phyloP scores from a whole-genome alignment of 2,329 filamentous ascomycete genomes.

The Paraconiothyrium brasiliense region DNA sequence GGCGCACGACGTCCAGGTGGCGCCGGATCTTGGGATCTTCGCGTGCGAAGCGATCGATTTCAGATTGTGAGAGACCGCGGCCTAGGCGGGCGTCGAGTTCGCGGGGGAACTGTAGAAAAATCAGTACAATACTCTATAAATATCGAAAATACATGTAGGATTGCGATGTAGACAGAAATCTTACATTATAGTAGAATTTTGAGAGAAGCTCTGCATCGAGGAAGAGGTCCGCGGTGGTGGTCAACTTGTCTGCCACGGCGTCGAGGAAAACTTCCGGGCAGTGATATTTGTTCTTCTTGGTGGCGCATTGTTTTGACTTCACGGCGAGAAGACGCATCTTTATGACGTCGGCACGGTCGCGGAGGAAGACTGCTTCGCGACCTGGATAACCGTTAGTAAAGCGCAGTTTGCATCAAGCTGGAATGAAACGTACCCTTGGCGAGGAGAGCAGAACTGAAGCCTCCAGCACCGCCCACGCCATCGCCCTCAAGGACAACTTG shows the following conservation, averaged over 20 bases:
- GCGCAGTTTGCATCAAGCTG: not conserved
- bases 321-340: conserved; percentile 88
- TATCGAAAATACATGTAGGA: not conserved
- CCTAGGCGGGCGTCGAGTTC: conserved; percentile 89
- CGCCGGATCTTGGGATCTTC: conserved; percentile 90
- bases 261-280: conserved; percentile 99
- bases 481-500: conserved; percentile 87
- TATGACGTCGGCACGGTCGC: conserved; percentile 88
- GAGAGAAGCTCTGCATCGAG: conserved; percentile 95
- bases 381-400: conserved; percentile 62
- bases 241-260: conserved; percentile 92
- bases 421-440: conserved; percentile 70
- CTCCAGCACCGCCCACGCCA: conserved; percentile 84
- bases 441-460: conserved; percentile 89
- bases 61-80: conserved; percentile 76
- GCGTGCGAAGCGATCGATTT: conserved; percentile 89
- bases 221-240: conserved; percentile 94
- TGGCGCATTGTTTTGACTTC: conserved; percentile 88
- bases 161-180: conserved; percentile 13
- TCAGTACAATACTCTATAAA: conserved; percentile 2
- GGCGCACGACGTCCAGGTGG: conserved; percentile 89
- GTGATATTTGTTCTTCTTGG: conserved; percentile 89
- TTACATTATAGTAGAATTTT: conserved; percentile 90
- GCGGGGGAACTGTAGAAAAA: conserved; percentile 73
- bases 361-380: conserved; percentile 91